Conservation (phyloP, 2,329 filamentous ascomycete genomes). For the Nothophaeocryptopus gaeumannii region DNA sequence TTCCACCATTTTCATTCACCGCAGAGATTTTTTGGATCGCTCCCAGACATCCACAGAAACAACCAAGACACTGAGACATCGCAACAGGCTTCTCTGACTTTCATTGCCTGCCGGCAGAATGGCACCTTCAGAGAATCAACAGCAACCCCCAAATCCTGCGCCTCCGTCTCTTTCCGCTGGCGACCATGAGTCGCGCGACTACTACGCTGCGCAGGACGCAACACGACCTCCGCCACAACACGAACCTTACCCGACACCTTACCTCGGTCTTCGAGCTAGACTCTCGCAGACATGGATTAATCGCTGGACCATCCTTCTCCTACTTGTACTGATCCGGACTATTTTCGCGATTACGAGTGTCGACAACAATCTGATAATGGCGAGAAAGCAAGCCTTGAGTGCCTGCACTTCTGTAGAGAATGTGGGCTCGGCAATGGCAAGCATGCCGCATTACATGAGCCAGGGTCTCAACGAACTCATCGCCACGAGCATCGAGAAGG, state of each 20-base stretch:
- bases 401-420: conserved; percentile 92
- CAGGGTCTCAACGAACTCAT: conserved; percentile 83
- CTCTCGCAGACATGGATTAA: conserved; percentile 98
- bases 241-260: conserved; percentile 74
- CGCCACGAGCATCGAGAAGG: conserved; percentile 73
- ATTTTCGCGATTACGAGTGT: conserved; percentile 73
- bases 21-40: background rate
- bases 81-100: conserved; percentile 29
- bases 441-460: conserved; percentile 95
- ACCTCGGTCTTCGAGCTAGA: conserved; percentile 82
- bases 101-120: conserved; percentile 35
- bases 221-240: conserved; percentile 60
- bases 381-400: conserved; percentile 76
- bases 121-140: conserved; percentile 52
- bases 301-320: conserved; percentile 86
- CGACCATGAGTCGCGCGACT: conserved; percentile 61
- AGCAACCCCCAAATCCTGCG: conserved; percentile 54
- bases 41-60: background rate
- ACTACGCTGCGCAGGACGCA: conserved; percentile 55
- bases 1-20: background rate
- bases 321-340: conserved; percentile 79
- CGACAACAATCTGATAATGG: conserved; percentile 69
- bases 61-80: conserved; percentile 11
- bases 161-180: conserved; percentile 60
- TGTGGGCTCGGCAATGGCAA: conserved; percentile 91